phyloP scores from a whole-genome alignment of 768 basidiomycete genomes.

The Naganishia antarctica region DNA sequence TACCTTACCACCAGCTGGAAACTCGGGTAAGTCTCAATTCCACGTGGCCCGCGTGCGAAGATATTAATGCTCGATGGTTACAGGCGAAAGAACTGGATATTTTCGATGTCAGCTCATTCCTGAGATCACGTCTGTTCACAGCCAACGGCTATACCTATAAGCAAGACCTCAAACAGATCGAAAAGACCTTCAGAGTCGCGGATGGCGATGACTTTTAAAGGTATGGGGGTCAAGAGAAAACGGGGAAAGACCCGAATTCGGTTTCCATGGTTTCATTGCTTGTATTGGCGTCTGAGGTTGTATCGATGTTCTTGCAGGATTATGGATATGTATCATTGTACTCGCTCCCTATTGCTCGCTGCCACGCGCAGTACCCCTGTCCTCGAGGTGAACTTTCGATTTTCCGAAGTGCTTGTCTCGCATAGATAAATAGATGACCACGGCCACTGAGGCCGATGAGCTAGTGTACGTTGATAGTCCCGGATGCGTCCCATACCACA shows the following conservation, averaged over 20 bases:
- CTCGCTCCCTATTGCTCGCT: no score
- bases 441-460: no score
- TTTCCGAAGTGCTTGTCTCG: no score
- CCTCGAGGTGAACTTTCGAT: no score
- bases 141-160: constrained; percentile 79
- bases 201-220: constrained; percentile 22
- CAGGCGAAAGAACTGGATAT: constrained; percentile 97
- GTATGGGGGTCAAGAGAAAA: no score
- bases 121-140: constrained; percentile 73
- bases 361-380: no score
- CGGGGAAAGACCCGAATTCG: neutral
- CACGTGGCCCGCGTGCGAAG: neutral
- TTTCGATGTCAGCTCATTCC: constrained; percentile 79
- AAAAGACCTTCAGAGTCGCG: constrained; percentile 43
- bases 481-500: no score
- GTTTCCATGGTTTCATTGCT: no score
- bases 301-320: no score
- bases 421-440: no score
- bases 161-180: constrained; percentile 32
- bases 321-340: no score
- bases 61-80: neutral
- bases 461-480: no score
- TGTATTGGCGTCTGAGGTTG: neutral
- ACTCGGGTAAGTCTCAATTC: constrained; percentile 61
- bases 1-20: constrained; percentile 78